phyloP scores from a whole-genome alignment of 1,284 basidiomycete species.

The Polyporus tsugae region DNA sequence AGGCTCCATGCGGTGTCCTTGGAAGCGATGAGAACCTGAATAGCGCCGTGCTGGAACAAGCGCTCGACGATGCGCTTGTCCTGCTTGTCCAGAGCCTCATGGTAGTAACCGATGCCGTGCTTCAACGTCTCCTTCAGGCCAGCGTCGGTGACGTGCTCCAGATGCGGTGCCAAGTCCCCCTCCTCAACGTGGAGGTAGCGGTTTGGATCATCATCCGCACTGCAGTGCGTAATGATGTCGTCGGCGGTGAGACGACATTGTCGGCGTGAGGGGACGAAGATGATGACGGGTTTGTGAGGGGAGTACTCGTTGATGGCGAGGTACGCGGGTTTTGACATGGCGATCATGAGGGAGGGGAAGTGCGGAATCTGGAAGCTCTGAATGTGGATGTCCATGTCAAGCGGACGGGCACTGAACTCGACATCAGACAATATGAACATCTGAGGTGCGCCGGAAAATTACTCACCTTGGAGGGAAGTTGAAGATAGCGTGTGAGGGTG shows the following conservation, averaged over 20 bases:
- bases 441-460: neutral
- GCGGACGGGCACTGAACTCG: conserved; percentile 78
- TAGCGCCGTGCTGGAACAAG: conserved; percentile 94
- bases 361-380: conserved; percentile 97
- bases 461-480: conserved; percentile 92
- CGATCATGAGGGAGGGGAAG: conserved; percentile 98
- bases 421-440: conserved; percentile 13
- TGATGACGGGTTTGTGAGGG: conserved; percentile 85
- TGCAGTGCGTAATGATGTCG: conserved; percentile 90
- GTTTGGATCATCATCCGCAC: conserved; percentile 86
- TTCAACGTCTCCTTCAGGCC: conserved; percentile 85
- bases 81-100: conserved; percentile 91
- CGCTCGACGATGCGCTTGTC: conserved; percentile 95
- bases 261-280: conserved; percentile 93
- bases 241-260: conserved; percentile 95
- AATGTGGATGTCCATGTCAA: conserved; percentile 97
- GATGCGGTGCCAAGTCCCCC: conserved; percentile 86
- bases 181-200: conserved; percentile 93
- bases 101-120: conserved; percentile 95
- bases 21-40: conserved; percentile 93
- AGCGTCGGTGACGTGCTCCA: conserved; percentile 86
- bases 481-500: conserved; percentile 92
- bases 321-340: conserved; percentile 99
- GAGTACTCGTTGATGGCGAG: conserved; percentile 93
- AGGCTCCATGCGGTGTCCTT: conserved; percentile 98